Evolutionary conservation across 1,284 basidiomycete species (phyloP), one percentile per base, ranked within the genome.

Genomic region (Moesziomyces sp.): DNA sequence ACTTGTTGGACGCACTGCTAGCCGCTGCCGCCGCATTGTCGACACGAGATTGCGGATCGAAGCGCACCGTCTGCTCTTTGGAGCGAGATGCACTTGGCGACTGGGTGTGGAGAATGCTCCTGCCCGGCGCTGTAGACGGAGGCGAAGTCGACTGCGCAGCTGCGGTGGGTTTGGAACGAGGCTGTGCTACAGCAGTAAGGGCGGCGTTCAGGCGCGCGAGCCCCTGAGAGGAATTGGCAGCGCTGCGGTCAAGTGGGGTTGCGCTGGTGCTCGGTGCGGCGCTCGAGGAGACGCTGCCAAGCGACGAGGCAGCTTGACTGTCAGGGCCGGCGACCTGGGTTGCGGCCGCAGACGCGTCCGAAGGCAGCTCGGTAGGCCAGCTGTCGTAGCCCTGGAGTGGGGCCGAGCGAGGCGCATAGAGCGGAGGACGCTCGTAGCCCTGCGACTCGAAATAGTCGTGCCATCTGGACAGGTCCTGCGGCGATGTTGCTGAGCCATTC

Each of bases 331-430:
- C 46, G 21, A 19, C 42, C 3, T 49, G 42, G 9, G 52, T 19
- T 5, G 11, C 21, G 6, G 28, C 34, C 14, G 61, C 6, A 0
- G 52, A 44, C 9, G 47, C n/a, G 3, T 52, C 58, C 38, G 19
- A 6, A 2, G 42, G 52, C 3, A 40, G 14, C 34, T 70, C 59
- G 42, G 66, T 57, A 9, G 72, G 72, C 72, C 72, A 74, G 21
- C 52, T 51, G 42, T 66, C 59, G 35, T 74, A 74, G 11, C 62
- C 72, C 30, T 64, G 49, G 16, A 61, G 34, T 2, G 72, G 72
- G 18, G 72, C 72, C n/a, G 72, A 74, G 8, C 66, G 57, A 34
- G 72, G 62, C 23, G 59, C 67, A 28, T 74, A 74, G 21, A 64
- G 56, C 2, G 72, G 72, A 13, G 72, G 72, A 9, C 58, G 60